These are phyloP conservation scores for Suhomyces prunicola DNA, from an alignment of 805 yeast species.

Conservation along the genomic window DNA sequence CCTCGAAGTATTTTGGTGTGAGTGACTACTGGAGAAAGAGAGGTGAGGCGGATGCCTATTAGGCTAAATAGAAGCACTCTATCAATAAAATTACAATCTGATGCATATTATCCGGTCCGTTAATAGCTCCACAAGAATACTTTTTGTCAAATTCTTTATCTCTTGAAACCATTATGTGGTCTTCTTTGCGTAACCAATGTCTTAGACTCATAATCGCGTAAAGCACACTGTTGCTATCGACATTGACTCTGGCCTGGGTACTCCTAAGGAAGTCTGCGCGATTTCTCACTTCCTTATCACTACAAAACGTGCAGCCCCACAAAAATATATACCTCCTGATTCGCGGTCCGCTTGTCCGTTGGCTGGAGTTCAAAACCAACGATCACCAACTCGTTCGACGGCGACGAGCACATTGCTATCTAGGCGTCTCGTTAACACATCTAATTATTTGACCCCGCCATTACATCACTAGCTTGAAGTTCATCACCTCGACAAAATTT, in stretches of 20 bases:
- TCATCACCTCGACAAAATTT: background rate
- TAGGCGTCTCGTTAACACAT: background rate
- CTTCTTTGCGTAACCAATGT: background rate
- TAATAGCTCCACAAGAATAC: background rate
- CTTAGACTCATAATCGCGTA: background rate
- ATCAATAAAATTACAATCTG: background rate
- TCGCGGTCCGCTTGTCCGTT: background rate
- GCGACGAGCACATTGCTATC: background rate
- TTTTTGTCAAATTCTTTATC: background rate
- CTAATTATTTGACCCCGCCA: background rate
- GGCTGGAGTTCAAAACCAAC: background rate
- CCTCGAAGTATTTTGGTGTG: slow-evolving; percentile 62
- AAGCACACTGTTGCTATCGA: background rate
- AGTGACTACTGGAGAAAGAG: slow-evolving; percentile 88
- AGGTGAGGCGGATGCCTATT: slow-evolving; percentile 70
- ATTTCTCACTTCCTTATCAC: background rate
- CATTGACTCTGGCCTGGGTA: background rate
- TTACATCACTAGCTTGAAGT: background rate
- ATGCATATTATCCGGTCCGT: background rate
- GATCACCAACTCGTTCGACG: background rate
- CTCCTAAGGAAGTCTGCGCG: background rate
- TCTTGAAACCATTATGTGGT: no score
- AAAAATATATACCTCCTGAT: background rate
- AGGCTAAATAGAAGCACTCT: background rate
- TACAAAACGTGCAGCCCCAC: background rate